Evolutionary conservation across 1,139 yeast genomes (phyloP), one percentile per base, ranked within the genome.

Genomic region (Casaregolazyma lundiana): DNA sequence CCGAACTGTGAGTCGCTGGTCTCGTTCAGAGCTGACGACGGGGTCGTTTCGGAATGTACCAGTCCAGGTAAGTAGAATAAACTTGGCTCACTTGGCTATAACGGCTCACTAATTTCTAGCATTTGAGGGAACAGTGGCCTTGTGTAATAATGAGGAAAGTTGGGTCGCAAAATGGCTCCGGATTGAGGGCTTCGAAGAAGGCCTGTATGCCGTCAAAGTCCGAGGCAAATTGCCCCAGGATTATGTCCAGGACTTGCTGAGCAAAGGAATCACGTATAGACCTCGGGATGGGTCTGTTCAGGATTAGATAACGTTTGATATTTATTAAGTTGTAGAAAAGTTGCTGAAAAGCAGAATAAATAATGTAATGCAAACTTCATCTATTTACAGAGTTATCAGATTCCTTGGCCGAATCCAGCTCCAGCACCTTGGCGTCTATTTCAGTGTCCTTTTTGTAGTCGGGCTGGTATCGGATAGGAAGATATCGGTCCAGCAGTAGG

Each of bases 121-220:
- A 0, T 94, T 89, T 63, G 99, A 92, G 70, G 99, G 99, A 0
- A 72, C 86, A 40, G 95, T 92, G 8, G 97, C 97, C 1, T 75
- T 89, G 54, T 89, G 95, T 45, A 89, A 84, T 50, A 90, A 92
- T 41, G 80, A 80, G 46, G 80, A 77, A 36, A 88, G 97, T 2
- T 92, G 99, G 99, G 97, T 89, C 26, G 97, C 97, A 18, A 79
- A 88, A 61, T 92, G 99, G 99, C 73, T 92, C 50, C 80, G 97
- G 67, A 84, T 92, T 21, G 96, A 88, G 59, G 84, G 88, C 21
- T 89, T 89, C 63, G 84, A 81, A 24, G 85, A 95, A 1, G 99
- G 98, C 0, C 66, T 92, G 57, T 68, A 92, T 61, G 98, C 98
- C 1, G 95, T 90, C 40, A 87, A 92, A 61, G 92, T 92, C 6